phyloP scores from a whole-genome alignment of 2,329 filamentous ascomycete genomes.

The Dryadomyces sulphureus region DNA sequence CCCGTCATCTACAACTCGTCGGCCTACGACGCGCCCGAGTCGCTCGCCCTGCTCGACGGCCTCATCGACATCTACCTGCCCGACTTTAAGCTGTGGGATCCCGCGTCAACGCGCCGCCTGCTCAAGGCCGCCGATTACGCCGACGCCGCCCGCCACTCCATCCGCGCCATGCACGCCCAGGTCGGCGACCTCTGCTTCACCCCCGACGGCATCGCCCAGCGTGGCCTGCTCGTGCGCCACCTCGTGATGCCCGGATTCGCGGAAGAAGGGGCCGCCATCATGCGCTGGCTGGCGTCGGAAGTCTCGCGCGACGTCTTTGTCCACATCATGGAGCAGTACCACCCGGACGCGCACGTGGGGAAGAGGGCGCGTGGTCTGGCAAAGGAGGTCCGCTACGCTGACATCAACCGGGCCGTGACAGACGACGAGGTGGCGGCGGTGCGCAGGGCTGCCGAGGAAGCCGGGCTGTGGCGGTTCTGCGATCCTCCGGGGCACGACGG shows the following conservation, averaged over 20 bases:
- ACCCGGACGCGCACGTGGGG: conserved; percentile 66
- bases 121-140: conserved; percentile 70
- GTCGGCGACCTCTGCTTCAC: conserved; percentile 78
- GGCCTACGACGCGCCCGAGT: conserved; percentile 62
- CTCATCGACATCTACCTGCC: conserved; percentile 78
- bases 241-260: conserved; percentile 75
- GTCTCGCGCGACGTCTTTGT: conserved; percentile 64
- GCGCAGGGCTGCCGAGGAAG: conserved; percentile 49
- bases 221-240: conserved; percentile 60
- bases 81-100: conserved; percentile 73
- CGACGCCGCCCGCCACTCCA: conserved; percentile 56
- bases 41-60: conserved; percentile 58
- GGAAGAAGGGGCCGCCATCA: conserved; percentile 57
- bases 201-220: conserved; percentile 64
- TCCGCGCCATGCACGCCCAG: conserved; percentile 66
- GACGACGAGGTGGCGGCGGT: conserved; percentile 52
- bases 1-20: conserved; percentile 80
- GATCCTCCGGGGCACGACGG: conserved; percentile 42
- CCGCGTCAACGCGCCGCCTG: conserved; percentile 49
- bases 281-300: conserved; percentile 59
- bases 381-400: conserved; percentile 44
- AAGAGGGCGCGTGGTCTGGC: conserved; percentile 27
- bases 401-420: conserved; percentile 61
- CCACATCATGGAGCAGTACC: conserved; percentile 84
- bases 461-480: conserved; percentile 67